These are phyloP conservation scores for Encephalitozoon hellem DNA, from an alignment of 371 early-diverging fungal genomes.

Conservation along the genomic window DNA sequence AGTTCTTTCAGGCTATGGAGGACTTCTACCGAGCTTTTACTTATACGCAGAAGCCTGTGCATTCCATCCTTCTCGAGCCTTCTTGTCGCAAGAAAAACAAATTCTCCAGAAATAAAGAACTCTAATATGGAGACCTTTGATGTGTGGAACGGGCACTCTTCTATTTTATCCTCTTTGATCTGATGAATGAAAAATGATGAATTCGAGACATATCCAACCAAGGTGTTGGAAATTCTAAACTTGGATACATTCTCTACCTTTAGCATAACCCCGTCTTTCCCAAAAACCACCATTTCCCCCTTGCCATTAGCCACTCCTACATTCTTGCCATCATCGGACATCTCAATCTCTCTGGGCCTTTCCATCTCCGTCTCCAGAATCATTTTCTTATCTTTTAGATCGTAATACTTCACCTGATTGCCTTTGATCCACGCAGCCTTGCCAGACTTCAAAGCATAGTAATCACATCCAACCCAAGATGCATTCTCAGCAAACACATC, in stretches of 20 bases:
- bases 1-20: not conserved
- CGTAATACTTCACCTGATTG: constrained; percentile 17
- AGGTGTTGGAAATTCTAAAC: constrained; percentile 25
- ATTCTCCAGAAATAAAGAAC: not conserved
- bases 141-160: not conserved
- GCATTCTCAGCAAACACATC: constrained; percentile 51
- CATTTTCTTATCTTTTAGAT: constrained; percentile 13
- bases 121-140: not conserved
- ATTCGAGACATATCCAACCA: constrained; percentile 38
- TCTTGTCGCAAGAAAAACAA: constrained; percentile 9
- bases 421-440: constrained; percentile 26
- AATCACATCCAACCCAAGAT: constrained; percentile 24
- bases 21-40: not conserved
- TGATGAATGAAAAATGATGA: constrained; percentile 7
- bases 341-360: constrained; percentile 38
- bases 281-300: constrained; percentile 21
- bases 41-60: not conserved
- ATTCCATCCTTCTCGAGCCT: constrained; percentile 13
- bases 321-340: constrained; percentile 35
- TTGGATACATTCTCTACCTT: constrained; percentile 13
- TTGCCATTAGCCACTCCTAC: constrained; percentile 21
- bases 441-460: constrained; percentile 33
- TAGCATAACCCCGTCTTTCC: not conserved
- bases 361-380: constrained; percentile 13
- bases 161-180: not conserved